Percentiles rank a stretch among this genome's conserved stretches.
Conservation (phyloP, 2,329 filamentous ascomycete species). For the Aspergillus sp. region DNA sequence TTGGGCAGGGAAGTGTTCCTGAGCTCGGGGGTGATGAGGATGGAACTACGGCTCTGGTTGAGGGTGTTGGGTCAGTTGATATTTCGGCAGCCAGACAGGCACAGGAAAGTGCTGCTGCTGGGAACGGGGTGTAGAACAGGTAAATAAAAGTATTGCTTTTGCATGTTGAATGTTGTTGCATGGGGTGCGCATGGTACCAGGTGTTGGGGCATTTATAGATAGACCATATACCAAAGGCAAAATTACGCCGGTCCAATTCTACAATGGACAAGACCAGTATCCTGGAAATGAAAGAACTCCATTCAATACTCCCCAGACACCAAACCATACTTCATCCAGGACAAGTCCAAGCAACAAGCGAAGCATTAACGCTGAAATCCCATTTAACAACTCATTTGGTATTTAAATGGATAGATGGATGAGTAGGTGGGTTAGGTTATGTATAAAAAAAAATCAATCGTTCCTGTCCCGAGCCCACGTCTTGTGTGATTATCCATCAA, state of each 20-base stretch:
- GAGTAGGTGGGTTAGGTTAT: conserved; percentile 2
- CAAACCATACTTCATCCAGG: background rate
- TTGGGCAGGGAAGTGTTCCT: conserved; percentile 37
- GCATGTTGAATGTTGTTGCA: background rate
- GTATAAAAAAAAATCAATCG: conserved; percentile 4
- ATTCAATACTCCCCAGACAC: background rate
- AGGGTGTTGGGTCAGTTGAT: conserved; percentile 37
- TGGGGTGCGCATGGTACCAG: background rate
- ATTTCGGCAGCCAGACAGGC: conserved; percentile 23
- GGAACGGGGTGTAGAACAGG: background rate
- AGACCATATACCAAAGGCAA: background rate
- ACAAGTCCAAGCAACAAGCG: background rate
- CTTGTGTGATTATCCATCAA: conserved; percentile 13
- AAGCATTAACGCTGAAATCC: background rate
- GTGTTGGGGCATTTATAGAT: background rate
- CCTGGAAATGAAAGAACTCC: background rate
- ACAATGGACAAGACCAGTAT: background rate
- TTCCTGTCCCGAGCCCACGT: background rate
- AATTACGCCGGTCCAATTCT: background rate
- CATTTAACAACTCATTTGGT: conserved; percentile 2
- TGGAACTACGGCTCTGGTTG: conserved; percentile 30
- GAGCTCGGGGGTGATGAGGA: conserved; percentile 17
- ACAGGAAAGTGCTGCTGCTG: conserved; percentile 8
- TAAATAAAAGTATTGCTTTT: background rate
- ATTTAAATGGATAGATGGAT: conserved; percentile 5